These are phyloP conservation scores for Phytophthora sansomeana DNA, from an alignment of 352 stramenopile species.

Conservation along the genomic window DNA sequence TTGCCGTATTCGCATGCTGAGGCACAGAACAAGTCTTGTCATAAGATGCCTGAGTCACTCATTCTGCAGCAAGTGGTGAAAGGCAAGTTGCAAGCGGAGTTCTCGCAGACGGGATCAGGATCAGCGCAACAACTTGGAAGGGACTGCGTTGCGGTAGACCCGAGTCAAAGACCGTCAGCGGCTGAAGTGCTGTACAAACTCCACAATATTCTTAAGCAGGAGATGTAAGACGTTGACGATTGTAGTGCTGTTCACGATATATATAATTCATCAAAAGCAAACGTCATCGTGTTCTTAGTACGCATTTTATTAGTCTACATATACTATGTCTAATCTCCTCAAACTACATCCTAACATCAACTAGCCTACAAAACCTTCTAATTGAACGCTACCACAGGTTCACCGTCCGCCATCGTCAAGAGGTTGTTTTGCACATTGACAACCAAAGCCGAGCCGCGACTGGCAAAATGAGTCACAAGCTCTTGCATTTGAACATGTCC, in stretches of 20 bases:
- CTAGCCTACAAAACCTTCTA: not conserved
- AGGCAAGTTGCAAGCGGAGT: constrained; percentile 22
- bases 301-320: constrained; percentile 11
- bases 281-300: no score
- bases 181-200: constrained; percentile 46
- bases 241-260: no score
- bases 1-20: constrained; percentile 24
- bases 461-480: constrained; percentile 38
- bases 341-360: no score
- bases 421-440: constrained; percentile 53
- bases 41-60: constrained; percentile 22
- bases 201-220: constrained; percentile 26
- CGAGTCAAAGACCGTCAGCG: constrained; percentile 13
- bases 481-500: constrained; percentile 53
- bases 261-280: no score
- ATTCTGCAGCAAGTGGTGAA: constrained; percentile 30
- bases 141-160: constrained; percentile 26
- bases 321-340: not conserved
- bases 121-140: constrained; percentile 12
- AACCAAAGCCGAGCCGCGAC: constrained; percentile 24
- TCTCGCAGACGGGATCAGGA: constrained; percentile 15
- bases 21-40: constrained; percentile 10
- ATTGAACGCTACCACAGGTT: not conserved
- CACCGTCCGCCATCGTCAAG: constrained; percentile 12
- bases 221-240: no score